Conservation (phyloP, 208 protist genomes). For the Crithidia expoeki region DNA sequence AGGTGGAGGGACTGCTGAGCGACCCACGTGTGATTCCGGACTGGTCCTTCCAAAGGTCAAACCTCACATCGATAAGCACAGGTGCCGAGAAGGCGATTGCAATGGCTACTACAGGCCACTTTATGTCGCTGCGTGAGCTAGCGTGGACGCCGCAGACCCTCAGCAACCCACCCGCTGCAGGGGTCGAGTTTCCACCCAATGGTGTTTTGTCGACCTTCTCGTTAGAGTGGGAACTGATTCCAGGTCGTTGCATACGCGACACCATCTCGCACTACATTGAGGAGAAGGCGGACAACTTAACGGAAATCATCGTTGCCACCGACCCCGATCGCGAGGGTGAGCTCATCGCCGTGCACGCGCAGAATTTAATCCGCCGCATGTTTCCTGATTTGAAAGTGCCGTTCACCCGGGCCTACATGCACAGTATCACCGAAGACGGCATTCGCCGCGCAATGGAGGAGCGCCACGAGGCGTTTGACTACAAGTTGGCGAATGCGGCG, state of each 20-base stretch:
- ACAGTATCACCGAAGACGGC: conserved; percentile 90
- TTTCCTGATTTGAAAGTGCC: conserved; percentile 80
- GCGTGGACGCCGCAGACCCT: conserved; percentile 55
- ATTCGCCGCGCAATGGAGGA: conserved; percentile 81
- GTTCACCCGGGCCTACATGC: conserved; percentile 92
- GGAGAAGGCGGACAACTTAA: conserved; percentile 75
- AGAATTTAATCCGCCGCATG: conserved; percentile 73
- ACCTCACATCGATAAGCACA: conserved; percentile 47
- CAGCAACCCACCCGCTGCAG: not conserved
- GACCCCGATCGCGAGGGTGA: conserved; percentile 92
- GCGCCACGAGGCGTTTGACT: conserved; percentile 69
- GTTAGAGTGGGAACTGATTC: conserved; percentile 81
- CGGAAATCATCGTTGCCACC: conserved; percentile 92
- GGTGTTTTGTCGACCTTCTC: conserved; percentile 66
- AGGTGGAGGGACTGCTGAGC: conserved; percentile 85
- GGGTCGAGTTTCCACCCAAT: conserved; percentile 57
- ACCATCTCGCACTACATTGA: conserved; percentile 80
- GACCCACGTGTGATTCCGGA: conserved; percentile 80
- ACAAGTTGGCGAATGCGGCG: conserved; percentile 85
- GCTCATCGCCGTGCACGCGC: conserved; percentile 89
- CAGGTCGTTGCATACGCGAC: conserved; percentile 79
- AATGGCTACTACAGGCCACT: conserved; percentile 89
- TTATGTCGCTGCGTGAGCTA: conserved; percentile 85
- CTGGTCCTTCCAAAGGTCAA: conserved; percentile 73
- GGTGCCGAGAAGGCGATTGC: conserved; percentile 77